Base-by-base conservation (phyloP, 768 basidiomycete species). In the Leccinum truebloodii region DNA sequence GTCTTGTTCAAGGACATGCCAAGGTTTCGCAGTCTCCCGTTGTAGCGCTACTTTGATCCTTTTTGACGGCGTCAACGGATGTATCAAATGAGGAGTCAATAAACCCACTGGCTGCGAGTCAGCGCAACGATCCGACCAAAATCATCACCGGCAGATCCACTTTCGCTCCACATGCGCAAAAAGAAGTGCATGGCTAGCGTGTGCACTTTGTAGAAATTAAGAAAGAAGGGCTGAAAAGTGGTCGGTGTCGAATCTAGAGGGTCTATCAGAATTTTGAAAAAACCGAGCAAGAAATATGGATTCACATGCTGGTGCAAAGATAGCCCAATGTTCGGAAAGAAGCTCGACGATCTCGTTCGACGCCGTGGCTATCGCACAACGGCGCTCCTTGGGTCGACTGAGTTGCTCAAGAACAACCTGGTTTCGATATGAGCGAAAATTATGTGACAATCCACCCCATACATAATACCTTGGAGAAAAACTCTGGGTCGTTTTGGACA, bases 81-180 rank as follows among this genome's bases (percentile, higher is more conserved):
- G 50, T 32, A 37, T 13, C 13, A 46, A 28, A 26, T 24, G 22
- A 34, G 6, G 35, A 20, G 9, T 49, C 44, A 51, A 54, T 52
- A 48, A 44, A 86, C 90, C 63, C 73, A 93, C 91, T 95, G 94
- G 81, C 91, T 93, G 55, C 86, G 85, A 37, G 89, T 87, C 20
- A 95, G 78, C 6, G 86, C 88, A 35, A 84, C 83, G 10, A 96
- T 86, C 10, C 95, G 86, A 37, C 82, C 79, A 64, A 94, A 93
- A 74, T 96, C 94, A 20, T 80, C 86, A 13, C 73, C 68, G 4
- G 88, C 86, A 1, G 94, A 90, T 13, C 88, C 87, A 67, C 90
- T 91, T 71, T 96, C 94, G 65, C 81, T 84, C 93, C 92, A 96
- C 86, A 96, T 94, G 35, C 92, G 84, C n/a, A 93, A 76, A 75